Conservation (phyloP, 1,284 basidiomycete genomes). For the Ustilago vetiveriae region DNA sequence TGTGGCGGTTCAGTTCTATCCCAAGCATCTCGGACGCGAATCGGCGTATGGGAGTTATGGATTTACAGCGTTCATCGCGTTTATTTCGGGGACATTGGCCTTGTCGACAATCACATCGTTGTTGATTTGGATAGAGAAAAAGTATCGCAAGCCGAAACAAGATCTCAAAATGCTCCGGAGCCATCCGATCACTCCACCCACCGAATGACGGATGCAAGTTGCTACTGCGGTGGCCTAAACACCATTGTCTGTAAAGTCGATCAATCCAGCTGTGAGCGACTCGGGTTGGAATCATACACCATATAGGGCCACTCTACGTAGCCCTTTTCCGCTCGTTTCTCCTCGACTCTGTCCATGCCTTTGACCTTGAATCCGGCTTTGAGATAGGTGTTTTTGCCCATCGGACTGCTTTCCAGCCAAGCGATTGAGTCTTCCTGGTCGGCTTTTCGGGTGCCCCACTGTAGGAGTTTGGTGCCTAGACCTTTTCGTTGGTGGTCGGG, state of each 20-base stretch:
- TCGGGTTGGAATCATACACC: constrained; percentile 7
- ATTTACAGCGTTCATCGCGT: constrained; percentile 33
- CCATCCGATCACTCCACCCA: constrained; percentile 8
- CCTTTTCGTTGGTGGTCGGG: constrained; percentile 20
- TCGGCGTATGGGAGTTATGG: constrained; percentile 34
- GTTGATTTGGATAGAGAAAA: constrained; percentile 20
- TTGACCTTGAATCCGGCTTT: constrained; percentile 25
- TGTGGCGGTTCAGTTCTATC: constrained; percentile 53
- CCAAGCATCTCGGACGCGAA: constrained; percentile 3
- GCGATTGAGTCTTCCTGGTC: constrained; percentile 1
- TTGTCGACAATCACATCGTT: constrained; percentile 18
- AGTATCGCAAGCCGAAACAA: background rate
- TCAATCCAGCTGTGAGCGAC: too few relatives aligned
- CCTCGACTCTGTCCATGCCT: constrained; percentile 10
- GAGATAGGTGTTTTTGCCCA: constrained; percentile 22
- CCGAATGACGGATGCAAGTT: background rate
- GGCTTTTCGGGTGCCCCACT: constrained; percentile 10
- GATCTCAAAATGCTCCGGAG: constrained; percentile 4
- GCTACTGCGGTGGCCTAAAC: background rate
- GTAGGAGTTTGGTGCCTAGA: constrained; percentile 8
- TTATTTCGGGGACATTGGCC: constrained; percentile 26
- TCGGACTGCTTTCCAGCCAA: constrained; percentile 29
- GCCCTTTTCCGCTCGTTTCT: constrained; percentile 5
- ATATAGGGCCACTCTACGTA: constrained; percentile 35
- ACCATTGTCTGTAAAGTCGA: too few relatives aligned